Evolutionary conservation across 768 basidiomycete species (phyloP), one percentile per base, ranked within the genome.

Genomic region (Crucibulum laeve): DNA sequence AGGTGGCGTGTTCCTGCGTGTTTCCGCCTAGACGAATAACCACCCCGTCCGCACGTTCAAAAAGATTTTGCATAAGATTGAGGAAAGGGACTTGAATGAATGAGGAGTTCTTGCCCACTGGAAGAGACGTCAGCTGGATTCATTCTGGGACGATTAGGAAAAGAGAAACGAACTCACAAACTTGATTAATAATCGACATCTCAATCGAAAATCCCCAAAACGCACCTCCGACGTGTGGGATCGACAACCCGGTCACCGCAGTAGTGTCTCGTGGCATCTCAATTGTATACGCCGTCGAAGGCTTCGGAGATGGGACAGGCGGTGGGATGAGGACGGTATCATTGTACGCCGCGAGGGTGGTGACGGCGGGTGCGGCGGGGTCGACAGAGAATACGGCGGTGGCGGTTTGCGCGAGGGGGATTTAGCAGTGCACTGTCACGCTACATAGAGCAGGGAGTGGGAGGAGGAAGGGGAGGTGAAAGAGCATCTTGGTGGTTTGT

Each of bases 201-300:
- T 90, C 87, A 30, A 90, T 74, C 4, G 82, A 85, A 56, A 89
- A 87, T 4, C 84, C 86, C 42, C 80, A 72, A 53, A 87, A 87
- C 14, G 77, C 70, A 33, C 55, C 59, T 15, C 79, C 82, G 40
- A 46, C 40, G 35, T 69, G 70, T 26, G 62, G 58, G 23, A 73
- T 70, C 5, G 69, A 71, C 22, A 71, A 42, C 1, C 63, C 64
- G 3, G 51, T 45, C 4, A 68, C 65, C 10, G 46, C 53, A 6
- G 53, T 53, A 22, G 62, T 69, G 38, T 56, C 59, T 10, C 48
- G 48, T 23, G 19, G 39, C 19, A 40, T 14, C 24, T 18, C 10
- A 8, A 40, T 40, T 11, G 21, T 23, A 18, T 24, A 40, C 11
- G 18, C n/a, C 21, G 39, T 24, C 14, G 39, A 13, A 22, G 39